Base-by-base conservation (phyloP, 78 protist species). In the Planoprotostelium fungivorum region DNA sequence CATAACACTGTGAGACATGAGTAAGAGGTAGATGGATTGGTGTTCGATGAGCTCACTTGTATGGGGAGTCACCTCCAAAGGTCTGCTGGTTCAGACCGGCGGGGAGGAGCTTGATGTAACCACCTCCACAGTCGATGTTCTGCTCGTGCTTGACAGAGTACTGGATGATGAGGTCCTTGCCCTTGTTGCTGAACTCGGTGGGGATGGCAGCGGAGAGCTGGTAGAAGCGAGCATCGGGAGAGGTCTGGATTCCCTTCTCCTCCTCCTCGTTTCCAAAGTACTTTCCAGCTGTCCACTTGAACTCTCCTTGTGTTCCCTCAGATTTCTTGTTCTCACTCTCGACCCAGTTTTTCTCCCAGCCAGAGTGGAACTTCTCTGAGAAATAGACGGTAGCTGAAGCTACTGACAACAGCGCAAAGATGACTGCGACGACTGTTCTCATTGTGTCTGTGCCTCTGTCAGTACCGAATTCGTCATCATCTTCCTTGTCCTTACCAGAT, bases 101-200 rank as follows among this genome's bases (percentile, higher is more conserved):
- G 90, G 98, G 97, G 63, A 97, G 84, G 31, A 99, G 38, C 97
- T 99, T 98, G 84, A 98, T 86, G 97, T 99, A 99, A 36, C 99
- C 96, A 37, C 98, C 98, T 83, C 99, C 99, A 91, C 99, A 97
- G 89, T 96, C 97, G n/a, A 97, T 83, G 87, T 90, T 89, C 90
- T 98, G 97, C 93, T 94, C 98, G 94, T 96, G 98, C 93, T 98
- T 97, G 89, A 97, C 98, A n/a, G 95, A 84, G 97, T 91, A 98
- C 90, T 95, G 97, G 35, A 96, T 37, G 37, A 97, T 95, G 31
- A 97, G 93, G 83, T 89, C 93, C 90, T 96, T 96, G 89, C 90
- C 99, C 88, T 96, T 38, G 94, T 96, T 97, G 38, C 90, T 34
- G 90, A 96, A 95, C 35, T 29, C 83, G 5, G 86, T 38, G 87